Conservation (phyloP, 768 basidiomycete genomes). For the Myochromella boudieri region DNA sequence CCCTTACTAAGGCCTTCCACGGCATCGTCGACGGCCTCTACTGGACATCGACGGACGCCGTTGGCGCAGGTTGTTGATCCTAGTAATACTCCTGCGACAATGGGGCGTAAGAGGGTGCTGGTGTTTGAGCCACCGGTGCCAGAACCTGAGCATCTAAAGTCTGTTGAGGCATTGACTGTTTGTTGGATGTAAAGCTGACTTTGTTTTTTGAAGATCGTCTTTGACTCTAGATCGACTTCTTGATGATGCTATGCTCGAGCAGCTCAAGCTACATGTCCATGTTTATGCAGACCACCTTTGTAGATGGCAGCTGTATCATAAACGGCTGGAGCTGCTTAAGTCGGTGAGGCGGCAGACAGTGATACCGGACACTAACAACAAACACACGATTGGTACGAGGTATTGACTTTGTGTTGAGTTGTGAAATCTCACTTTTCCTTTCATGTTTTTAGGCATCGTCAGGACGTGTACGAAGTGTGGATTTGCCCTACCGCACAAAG, state of each 20-base stretch:
- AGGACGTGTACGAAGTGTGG: conserved; percentile 49
- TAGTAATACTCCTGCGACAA: conserved; percentile 29
- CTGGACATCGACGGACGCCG: conserved; percentile 42
- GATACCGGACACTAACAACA: conserved; percentile 16
- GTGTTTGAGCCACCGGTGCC: conserved; percentile 36
- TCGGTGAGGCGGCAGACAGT: conserved; percentile 39
- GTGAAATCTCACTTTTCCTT: neutral
- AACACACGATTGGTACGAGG: conserved; percentile 36
- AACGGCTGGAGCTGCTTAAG: conserved; percentile 74
- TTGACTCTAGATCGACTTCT: conserved; percentile 22
- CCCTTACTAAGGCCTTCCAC: conserved; percentile 33
- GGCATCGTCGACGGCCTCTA: conserved; percentile 42
- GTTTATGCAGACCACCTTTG: conserved; percentile 76
- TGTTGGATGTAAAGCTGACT: too few relatives aligned
- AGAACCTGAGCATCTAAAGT: conserved; percentile 9
- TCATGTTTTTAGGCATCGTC: conserved; percentile 43
- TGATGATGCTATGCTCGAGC: conserved; percentile 38
- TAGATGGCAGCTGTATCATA: conserved; percentile 69
- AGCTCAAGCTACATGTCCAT: conserved; percentile 54
- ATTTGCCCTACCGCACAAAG: conserved; percentile 29
- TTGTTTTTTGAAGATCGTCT: conserved; percentile 10
- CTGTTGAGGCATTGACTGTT: neutral
- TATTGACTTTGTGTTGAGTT: neutral
- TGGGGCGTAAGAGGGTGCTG: conserved; percentile 28
- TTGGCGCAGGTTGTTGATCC: conserved; percentile 14